Evolutionary conservation across 495 filamentous ascomycete genomes (phyloP), one percentile per base, ranked within the genome.

Genomic region (Xylaria curta): DNA sequence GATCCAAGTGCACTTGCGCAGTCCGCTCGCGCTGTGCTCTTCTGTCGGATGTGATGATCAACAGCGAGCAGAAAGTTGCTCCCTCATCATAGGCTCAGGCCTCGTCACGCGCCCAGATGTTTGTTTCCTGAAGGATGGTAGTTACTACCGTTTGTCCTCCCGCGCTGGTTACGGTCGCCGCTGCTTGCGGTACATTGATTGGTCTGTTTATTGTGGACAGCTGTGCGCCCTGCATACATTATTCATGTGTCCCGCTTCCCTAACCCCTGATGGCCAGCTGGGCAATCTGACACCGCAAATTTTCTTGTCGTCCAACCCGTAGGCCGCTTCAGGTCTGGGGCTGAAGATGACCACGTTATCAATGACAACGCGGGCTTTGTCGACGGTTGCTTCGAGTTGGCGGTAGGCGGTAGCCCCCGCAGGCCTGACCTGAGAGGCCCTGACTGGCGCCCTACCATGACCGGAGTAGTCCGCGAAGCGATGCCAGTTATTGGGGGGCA

Each of bases 121-220:
- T 19, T 21, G 28, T 42, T 53, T 67, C 33, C 15, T 40, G 36
- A 19, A 28, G 44, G 65, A 56, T 38, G 65, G n/a, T 12, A 19
- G 47, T 66, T 44, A 36, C 63, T 38, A 66, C 49, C 47, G 36
- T 56, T 66, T 54, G 65, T 44, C 65, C 31, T n/a, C 36, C 47
- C 64, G 5, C 47, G 64, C n/a, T 28, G 6, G 33, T 17, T 42
- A 24, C 36, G 44, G 28, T 38, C 28, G 26, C 49, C 49, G 65
- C 65, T 24, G 44, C 33, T 58, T 47, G 66, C 38, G 24, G 10
- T 17, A 10, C 53, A 9, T 33, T 56, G 44, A 54, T 64, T 70
- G 59, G 67, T 60, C 67, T 60, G 56, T 47, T 69, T 17, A 69
- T 31, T 54, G 59, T 56, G 59, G 68, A 64, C 59, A 56, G 68